A percentile compares a stretch with the other conserved stretches of the same genome.
phyloP scores from a whole-genome alignment of 345 rosid species.

The Salix viminalis region DNA sequence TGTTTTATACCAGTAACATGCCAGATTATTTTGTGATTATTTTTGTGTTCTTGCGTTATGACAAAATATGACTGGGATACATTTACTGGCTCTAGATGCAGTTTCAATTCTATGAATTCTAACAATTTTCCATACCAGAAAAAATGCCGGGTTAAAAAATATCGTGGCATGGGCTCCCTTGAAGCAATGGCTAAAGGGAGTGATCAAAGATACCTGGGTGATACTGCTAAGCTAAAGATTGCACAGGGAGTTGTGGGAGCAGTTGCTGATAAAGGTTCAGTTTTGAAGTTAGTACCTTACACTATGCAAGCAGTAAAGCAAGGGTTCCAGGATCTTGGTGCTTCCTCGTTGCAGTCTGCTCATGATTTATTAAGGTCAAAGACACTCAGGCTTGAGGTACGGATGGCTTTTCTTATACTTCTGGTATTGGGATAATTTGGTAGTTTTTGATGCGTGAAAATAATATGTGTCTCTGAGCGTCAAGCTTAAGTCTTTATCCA shows the following conservation, averaged over 20 bases:
- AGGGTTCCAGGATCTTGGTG: slow-evolving; percentile 97
- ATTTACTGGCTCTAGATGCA: neutral
- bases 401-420: neutral
- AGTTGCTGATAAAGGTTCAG: slow-evolving; percentile 92
- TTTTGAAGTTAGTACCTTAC: slow-evolving; percentile 73
- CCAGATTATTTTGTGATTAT: neutral
- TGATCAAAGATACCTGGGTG: slow-evolving; percentile 89
- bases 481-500: neutral
- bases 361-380: slow-evolving; percentile 71
- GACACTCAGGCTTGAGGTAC: slow-evolving; percentile 79
- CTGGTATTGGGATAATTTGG: neutral
- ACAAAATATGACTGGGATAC: neutral
- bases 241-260: slow-evolving; percentile 99
- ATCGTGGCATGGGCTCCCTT: slow-evolving; percentile 95
- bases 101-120: neutral
- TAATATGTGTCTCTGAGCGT: neutral
- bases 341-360: slow-evolving; percentile 66
- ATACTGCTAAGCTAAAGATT: slow-evolving; percentile 72
- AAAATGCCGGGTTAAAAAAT: slow-evolving; percentile 60
- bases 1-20: neutral
- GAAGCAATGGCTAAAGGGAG: slow-evolving; percentile 99
- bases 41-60: neutral
- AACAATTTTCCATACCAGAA: slow-evolving; percentile 35
- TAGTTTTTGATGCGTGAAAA: neutral
- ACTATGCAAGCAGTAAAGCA: slow-evolving; percentile 96